These are phyloP conservation scores for Penicillium capsulatum DNA, from an alignment of 2,329 filamentous ascomycete genomes.

Conservation along the genomic window DNA sequence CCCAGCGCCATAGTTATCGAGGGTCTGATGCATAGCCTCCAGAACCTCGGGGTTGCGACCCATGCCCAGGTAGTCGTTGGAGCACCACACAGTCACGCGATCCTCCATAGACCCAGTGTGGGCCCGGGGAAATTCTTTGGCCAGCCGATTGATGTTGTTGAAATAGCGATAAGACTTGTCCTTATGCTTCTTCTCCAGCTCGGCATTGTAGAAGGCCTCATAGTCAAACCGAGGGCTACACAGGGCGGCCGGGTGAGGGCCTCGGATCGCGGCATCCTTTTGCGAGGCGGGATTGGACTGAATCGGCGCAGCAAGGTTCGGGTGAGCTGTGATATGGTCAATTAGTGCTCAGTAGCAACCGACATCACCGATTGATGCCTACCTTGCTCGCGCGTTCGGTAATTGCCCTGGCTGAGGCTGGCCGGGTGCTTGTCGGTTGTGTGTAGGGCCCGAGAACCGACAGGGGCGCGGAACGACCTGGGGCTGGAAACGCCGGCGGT, in stretches of 20 bases:
- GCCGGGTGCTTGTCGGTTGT: constrained; percentile 75
- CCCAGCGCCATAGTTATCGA: constrained; percentile 91
- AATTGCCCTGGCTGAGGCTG: constrained; percentile 60
- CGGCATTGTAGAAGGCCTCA: constrained; percentile 77
- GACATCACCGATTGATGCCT: constrained; percentile 8
- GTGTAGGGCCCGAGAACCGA: constrained; percentile 71
- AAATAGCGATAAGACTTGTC: constrained; percentile 99
- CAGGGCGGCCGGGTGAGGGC: constrained; percentile 48
- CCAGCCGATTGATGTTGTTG: constrained; percentile 99
- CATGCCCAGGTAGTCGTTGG: constrained; percentile 99
- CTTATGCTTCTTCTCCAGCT: constrained; percentile 98
- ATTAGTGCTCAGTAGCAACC: no score
- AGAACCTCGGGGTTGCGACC: constrained; percentile 83
- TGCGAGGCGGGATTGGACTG: constrained; percentile 6
- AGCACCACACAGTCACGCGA: constrained; percentile 95
- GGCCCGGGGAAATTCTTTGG: constrained; percentile 90
- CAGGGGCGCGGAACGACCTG: constrained; percentile 48
- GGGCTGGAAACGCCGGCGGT: constrained; percentile 29
- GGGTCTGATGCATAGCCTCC: constrained; percentile 86
- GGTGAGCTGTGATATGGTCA: constrained; percentile 19
- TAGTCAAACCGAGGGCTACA: constrained; percentile 72
- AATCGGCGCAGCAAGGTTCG: constrained; percentile 6
- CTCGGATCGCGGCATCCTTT: constrained; percentile 35
- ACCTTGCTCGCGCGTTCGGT: constrained; percentile 51
- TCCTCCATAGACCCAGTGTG: constrained; percentile 82